phyloP scores from a whole-genome alignment of 192 early-diverging fungal genomes.

The Radiomyces spectabilis region DNA sequence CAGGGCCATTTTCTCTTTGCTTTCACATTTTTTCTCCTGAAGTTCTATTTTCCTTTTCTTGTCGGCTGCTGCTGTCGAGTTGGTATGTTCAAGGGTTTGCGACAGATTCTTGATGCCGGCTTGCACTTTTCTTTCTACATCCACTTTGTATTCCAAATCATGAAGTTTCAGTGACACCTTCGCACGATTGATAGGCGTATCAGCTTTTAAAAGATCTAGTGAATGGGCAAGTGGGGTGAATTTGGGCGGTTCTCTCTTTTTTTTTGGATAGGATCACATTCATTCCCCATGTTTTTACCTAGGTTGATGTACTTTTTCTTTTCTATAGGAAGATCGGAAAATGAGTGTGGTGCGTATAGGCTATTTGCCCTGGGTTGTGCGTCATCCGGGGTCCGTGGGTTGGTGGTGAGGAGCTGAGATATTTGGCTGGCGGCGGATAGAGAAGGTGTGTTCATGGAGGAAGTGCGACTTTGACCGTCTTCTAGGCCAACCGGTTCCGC shows the following conservation, averaged over 20 bases:
- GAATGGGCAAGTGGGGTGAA: too few species aligned
- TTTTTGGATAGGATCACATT: not conserved
- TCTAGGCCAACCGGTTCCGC: too few species aligned
- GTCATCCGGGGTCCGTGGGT: too few species aligned
- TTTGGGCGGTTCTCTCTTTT: not conserved
- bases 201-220: conserved; percentile 56
- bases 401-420: too few species aligned
- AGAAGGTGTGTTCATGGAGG: too few species aligned
- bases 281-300: conserved; percentile 1
- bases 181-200: conserved; percentile 51
- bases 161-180: conserved; percentile 74
- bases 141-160: conserved; percentile 81
- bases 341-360: too few species aligned
- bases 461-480: too few species aligned
- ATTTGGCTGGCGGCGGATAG: too few species aligned
- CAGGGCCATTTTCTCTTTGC: conserved; percentile 65
- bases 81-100: conserved; percentile 21
- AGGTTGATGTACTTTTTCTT: conserved; percentile 11
- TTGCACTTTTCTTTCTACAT: conserved; percentile 88
- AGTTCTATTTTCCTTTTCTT: conserved; percentile 39
- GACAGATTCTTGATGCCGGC: conserved; percentile 52
- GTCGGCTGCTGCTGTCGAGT: conserved; percentile 42
- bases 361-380: too few species aligned
- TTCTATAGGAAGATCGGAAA: too few species aligned
- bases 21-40: conserved; percentile 44